Evolutionary conservation across 371 early-diverging fungal genomes (phyloP), one percentile per base, ranked within the genome.

Genomic region (Apophysomyces sp.): DNA sequence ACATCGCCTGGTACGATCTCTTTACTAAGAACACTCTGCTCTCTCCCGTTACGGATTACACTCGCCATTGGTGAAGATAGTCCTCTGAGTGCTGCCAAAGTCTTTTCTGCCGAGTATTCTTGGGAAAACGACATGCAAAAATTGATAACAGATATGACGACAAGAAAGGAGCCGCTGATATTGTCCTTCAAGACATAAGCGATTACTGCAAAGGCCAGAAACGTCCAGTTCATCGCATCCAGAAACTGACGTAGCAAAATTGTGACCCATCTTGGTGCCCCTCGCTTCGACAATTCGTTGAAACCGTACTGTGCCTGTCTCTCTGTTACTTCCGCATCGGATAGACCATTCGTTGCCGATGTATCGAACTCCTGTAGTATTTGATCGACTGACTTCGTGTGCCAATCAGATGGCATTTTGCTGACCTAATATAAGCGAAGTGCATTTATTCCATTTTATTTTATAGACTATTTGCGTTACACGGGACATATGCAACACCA

Each of bases 1-100:
- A 97, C 67, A 71, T 97, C 97, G 18, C 97, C 97, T 21, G 93
- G 92, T 7, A 94, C 95, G 4, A 96, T 66, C 21, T 88, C 87
- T 32, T 68, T 69, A 21, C 93, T 89, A 13, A 91, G 83, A 21
- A 95, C 72, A 3, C 78, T 70, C 31, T 74, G 66, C 58, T 83
- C 81, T 27, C 74, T 73, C 5, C 93, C 92, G 61, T 92, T 90
- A 36, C 97, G 92, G 60, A 97, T 72, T 1, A 94, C 96, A 21
- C 69, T 74, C 39, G 84, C 83, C 54, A 86, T 84, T 2, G 95
- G 93, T 1, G 94, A 93, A 5, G 90, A 82, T 59, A 96, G 77
- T 21, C 85, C 87, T 52, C 87, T 77, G 34, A 96, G 79, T 13
- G 96, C 92, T 58, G 93, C 94, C 79, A 96, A 77, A 4, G 95